Percentiles rank a stretch among this genome's conserved stretches.
phyloP scores from a whole-genome alignment of 176 grass and related monocot species.

The Secale cereale region DNA sequence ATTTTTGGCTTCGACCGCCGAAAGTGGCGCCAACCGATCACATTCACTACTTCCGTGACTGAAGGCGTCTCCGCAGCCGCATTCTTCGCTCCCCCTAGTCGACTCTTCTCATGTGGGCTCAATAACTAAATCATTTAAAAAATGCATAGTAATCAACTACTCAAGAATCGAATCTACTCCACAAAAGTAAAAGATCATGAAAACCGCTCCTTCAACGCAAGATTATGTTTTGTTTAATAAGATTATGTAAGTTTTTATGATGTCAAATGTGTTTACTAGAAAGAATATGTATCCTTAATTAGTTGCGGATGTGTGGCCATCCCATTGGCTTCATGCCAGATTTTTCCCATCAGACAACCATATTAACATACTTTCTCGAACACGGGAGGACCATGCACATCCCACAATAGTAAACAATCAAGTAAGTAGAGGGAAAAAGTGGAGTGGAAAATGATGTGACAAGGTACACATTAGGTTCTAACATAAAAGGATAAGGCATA shows the following conservation, averaged over 20 bases:
- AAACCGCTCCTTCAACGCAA: background rate
- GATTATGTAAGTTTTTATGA: background rate
- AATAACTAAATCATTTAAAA: background rate
- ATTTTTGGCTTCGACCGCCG: background rate
- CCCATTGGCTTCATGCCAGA: background rate
- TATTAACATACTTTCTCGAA: background rate
- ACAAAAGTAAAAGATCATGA: background rate
- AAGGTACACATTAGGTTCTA: background rate
- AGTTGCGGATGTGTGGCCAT: background rate
- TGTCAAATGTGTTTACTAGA: background rate
- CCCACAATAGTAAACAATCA: too few relatives aligned
- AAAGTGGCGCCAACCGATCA: background rate
- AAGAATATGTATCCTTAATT: background rate
- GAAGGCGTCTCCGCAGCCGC: background rate
- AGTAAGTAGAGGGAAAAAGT: background rate
- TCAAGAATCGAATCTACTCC: background rate
- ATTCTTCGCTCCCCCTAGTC: background rate
- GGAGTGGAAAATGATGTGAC: background rate
- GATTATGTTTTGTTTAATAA: background rate
- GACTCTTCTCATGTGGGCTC: background rate
- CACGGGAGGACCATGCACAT: background rate
- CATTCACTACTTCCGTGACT: background rate
- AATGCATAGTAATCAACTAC: background rate
- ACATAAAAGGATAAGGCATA: background rate
- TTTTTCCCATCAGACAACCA: background rate